Base-by-base conservation (phyloP, 2,329 filamentous ascomycete genomes). In the Claviceps sp. region DNA sequence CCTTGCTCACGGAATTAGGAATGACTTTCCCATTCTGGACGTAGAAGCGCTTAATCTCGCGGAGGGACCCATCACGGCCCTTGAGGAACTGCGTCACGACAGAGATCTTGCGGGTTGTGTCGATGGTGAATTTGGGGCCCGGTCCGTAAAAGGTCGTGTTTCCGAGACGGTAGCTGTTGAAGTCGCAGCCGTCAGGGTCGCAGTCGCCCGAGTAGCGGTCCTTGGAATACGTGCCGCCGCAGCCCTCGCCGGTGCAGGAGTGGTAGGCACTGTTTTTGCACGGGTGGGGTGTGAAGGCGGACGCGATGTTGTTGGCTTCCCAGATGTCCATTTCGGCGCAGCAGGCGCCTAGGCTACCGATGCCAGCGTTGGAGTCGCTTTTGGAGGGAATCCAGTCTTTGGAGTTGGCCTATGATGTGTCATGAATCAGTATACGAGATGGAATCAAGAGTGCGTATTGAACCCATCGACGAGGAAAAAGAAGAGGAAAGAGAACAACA, bases 161-260 rank as follows among this genome's bases (percentile, higher is more conserved):
- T 56, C 82, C 83, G 72, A 79, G 73, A 63, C 82, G 81, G 76
- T 78, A 86, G 41, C 74, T 64, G 75, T 85, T 84, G 75, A 82
- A 85, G 65, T 85, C 82, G 61, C 83, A 86, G 42, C 82, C 82
- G 60, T 84, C 81, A 56, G 80, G 78, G 64, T 86, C 83, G 64
- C 83, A 86, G 53, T 76, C 67, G 50, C 82, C 81, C 26, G 61
- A 69, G 62, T 85, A 85, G 56, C 82, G 79, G 59, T 74, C 67
- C 19, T 22, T 8, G 48, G 58, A 70, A 60, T 75, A 77, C 39
- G 74, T 73, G 53, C 75, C 80, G 54, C 78, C 78, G 58, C 77
- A 81, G 5, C 54, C 54, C 55, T 76, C 66, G 19, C 71, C 71
- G 0, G 63, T 62, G 71, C 81, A 84, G 52, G 73, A 70, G 51